Conservation (phyloP, 192 early-diverging fungal species). For the Rhizophlyctis rosea region DNA sequence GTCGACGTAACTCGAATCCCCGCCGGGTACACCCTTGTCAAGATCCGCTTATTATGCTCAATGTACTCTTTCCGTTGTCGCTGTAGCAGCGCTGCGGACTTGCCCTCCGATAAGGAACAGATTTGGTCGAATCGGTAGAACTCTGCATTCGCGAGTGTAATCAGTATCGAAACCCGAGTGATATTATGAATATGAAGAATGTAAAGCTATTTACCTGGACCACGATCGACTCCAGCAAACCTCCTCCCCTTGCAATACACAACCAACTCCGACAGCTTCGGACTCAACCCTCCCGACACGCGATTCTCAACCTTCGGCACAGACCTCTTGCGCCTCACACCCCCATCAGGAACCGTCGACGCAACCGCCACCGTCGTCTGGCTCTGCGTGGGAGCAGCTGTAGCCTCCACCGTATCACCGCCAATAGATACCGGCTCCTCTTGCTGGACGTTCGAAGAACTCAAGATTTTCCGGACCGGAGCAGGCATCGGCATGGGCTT, state of each 20-base stretch:
- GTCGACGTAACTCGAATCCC: constrained; percentile 73
- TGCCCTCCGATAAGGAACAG: constrained; percentile 72
- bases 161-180: not conserved
- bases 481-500: too few relatives aligned
- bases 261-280: constrained; percentile 37
- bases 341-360: constrained; percentile 16
- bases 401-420: too few relatives aligned
- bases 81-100: constrained; percentile 51
- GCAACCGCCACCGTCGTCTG: not conserved
- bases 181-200: not conserved
- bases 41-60: constrained; percentile 53
- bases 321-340: constrained; percentile 16
- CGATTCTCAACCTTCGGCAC: too few relatives aligned
- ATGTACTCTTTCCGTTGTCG: constrained; percentile 51
- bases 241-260: constrained; percentile 40
- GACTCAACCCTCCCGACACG: too few relatives aligned
- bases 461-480: not conserved
- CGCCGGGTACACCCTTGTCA: constrained; percentile 80
- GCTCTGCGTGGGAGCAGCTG: not conserved
- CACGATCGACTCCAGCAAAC: constrained; percentile 32
- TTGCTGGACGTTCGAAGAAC: too few relatives aligned
- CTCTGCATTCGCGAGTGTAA: constrained; percentile 37
- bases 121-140: constrained; percentile 58
- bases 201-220: constrained; percentile 35
- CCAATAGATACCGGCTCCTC: too few relatives aligned